Base-by-base conservation (phyloP, 768 basidiomycete genomes). In the Neoboletus magnificus region DNA sequence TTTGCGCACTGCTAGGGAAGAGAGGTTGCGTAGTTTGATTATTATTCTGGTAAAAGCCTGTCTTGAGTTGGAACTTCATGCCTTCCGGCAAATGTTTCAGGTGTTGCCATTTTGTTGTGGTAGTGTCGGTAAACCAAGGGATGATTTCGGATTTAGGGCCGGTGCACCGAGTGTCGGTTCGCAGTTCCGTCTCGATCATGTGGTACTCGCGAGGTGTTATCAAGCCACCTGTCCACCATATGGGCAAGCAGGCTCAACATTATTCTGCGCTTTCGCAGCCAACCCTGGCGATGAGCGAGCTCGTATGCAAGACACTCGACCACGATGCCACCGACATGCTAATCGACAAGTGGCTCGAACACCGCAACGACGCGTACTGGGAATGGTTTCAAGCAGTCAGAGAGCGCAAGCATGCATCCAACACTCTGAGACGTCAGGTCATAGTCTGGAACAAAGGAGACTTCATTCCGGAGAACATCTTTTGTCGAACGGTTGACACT, bases 261-360 rank as follows among this genome's bases (percentile, higher is more conserved):
- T 90, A 89, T 67, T 88, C 86, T 39, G 79, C 83, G 22, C 79
- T 86, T 60, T 77, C 78, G 0, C 84, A 86, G 22, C 87, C 88
- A 6, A 78, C 75, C 29, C 80, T 90, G 53, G 79, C 81, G 40
- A 88, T 87, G 83, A 85, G 84, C 56, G 87, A 90, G 74, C 86
- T 90, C 47, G 82, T 89, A 51, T 84, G 85, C 73, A 89, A 87
- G 40, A 87, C 86, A 6, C 79, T 90, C 54, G 85, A 87, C 72
- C 83, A 87, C 74, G 84, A 87, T 61, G 79, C 84, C 18, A 88
- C 87, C 1, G 86, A 88, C 74, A 78, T 83, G 74, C 83, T 90
- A 62, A 89, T 90, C 73, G 86, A 90, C 77, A 87, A 85, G 69
- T 90, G 88, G 88, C 84, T 90, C 43, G 86, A 89, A 66, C 86